phyloP scores from a whole-genome alignment of 2,329 filamentous ascomycete species.

The Aspergillus vadensis region DNA sequence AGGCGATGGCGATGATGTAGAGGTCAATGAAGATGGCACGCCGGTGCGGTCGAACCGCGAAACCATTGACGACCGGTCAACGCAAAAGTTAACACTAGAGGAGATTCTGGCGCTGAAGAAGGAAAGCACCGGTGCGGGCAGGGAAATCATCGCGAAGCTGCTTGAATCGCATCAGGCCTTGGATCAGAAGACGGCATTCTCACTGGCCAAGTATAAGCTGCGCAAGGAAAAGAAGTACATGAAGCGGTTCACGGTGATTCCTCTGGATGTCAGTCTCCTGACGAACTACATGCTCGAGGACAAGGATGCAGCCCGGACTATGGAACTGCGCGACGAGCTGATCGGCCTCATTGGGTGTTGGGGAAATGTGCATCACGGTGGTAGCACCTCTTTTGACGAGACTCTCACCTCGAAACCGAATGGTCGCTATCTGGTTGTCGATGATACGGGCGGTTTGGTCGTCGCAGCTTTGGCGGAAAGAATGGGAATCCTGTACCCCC shows the following conservation, averaged over 20 bases:
- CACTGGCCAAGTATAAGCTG: conserved; percentile 91
- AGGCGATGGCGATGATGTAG: conserved; percentile 39
- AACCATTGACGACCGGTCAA: conserved; percentile 62
- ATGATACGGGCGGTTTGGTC: conserved; percentile 82
- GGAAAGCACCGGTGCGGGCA: conserved; percentile 74
- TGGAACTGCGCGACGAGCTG: conserved; percentile 85
- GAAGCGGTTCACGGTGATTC: conserved; percentile 79
- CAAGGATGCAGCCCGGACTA: conserved; percentile 74
- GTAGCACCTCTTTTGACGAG: conserved; percentile 33
- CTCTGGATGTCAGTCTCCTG: conserved; percentile 76
- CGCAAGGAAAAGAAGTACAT: conserved; percentile 94
- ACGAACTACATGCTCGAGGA: conserved; percentile 77
- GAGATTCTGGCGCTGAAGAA: conserved; percentile 73
- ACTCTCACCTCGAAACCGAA: conserved; percentile 40
- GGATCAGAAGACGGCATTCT: conserved; percentile 92
- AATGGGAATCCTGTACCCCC: conserved; percentile 74
- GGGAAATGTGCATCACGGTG: conserved; percentile 82
- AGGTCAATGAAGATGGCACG: conserved; percentile 41
- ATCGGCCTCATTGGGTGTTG: conserved; percentile 81
- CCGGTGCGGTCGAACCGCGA: conserved; percentile 64
- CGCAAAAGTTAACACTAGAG: conserved; percentile 73
- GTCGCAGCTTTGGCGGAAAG: conserved; percentile 83
- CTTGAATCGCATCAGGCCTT: conserved; percentile 85
- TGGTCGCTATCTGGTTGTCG: conserved; percentile 77
- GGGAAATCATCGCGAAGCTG: conserved; percentile 89